Evolutionary conservation across 73 alveolate species (phyloP), one percentile per base, ranked within the genome.

Genomic region (Breviolum minutum): DNA sequence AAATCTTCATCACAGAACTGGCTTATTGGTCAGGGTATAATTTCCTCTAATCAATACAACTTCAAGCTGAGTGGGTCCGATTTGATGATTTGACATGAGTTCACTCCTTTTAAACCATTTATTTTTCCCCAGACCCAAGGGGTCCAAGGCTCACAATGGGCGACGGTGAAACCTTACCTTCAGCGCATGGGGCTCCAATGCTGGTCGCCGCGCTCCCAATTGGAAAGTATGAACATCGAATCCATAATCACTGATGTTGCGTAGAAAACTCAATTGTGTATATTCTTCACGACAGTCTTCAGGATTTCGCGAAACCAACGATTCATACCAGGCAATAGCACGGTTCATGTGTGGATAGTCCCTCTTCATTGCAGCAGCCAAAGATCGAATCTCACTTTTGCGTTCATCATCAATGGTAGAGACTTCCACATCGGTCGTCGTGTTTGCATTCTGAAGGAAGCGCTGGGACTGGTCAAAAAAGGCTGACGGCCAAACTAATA

Each of bases 101-200:
- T n/a, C n/a, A n/a, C n/a, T n/a, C n/a, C n/a, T n/a, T n/a, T n/a
- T n/a, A n/a, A n/a, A n/a, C n/a, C n/a, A 7, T 19, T 9, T 30
- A 70, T 9, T 17, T 17, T 17, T 11, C 29, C 32, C 54, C 84
- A 20, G 4, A 20, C 7, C 22, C 54, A 12, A 19, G 22, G 29
- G 22, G 13, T 30, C 29, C 81, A 7, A 70, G 29, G 81, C 29
- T 71, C 82, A 71, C 29, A 71, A 19, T 71, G 82, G 82, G 10
- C 86, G 63, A n/a, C 86, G 86, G 63, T 77, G 86, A 77, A 77
- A 77, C 86, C 11, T 27, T 7, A 77, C 86, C 86, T 77, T 60
- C 86, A 77, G 29, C 63, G 17, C 27, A 27, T 77, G 86, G 13
- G 86, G 86, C 63, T 19, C 17, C 86, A 63, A 63, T 20, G 63